Percentiles rank a stretch among this genome's conserved stretches.
These are phyloP conservation scores for Ambrosia trifida DNA, from an alignment of 129 eudicot genomes.

Conservation along the genomic window DNA sequence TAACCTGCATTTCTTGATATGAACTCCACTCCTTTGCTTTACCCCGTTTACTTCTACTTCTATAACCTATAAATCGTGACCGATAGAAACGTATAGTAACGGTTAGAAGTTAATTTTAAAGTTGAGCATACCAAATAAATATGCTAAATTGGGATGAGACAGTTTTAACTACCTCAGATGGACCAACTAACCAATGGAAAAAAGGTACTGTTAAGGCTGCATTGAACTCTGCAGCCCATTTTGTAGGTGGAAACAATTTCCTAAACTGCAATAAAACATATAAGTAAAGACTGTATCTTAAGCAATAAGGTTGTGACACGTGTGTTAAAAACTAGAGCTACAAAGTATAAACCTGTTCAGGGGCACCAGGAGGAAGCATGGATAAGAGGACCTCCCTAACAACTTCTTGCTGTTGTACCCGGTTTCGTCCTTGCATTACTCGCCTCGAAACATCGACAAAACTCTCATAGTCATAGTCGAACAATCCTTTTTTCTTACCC, in stretches of 20 bases:
- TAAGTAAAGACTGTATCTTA: neutral
- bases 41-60: constrained; percentile 95
- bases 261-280: constrained; percentile 54
- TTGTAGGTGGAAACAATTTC: constrained; percentile 95
- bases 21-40: constrained; percentile 96
- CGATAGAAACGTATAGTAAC: neutral
- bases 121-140: neutral
- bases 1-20: constrained; percentile 94
- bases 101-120: neutral
- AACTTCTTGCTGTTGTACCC: constrained; percentile 82
- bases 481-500: constrained; percentile 51
- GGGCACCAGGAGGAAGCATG: constrained; percentile 99
- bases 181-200: constrained; percentile 98
- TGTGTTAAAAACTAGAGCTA: neutral
- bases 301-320: neutral
- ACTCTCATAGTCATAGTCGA: constrained; percentile 80
- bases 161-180: constrained; percentile 73
- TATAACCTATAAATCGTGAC: constrained; percentile 50
- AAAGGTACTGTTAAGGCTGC: constrained; percentile 94
- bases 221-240: constrained; percentile 97
- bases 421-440: constrained; percentile 85
- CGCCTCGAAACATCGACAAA: constrained; percentile 84
- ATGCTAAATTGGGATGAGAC: neutral
- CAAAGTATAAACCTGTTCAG: constrained; percentile 61
- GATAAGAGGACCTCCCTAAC: constrained; percentile 93